These are phyloP conservation scores for Medicago lupulina DNA, from an alignment of 306 rosid genomes.

Conservation along the genomic window DNA sequence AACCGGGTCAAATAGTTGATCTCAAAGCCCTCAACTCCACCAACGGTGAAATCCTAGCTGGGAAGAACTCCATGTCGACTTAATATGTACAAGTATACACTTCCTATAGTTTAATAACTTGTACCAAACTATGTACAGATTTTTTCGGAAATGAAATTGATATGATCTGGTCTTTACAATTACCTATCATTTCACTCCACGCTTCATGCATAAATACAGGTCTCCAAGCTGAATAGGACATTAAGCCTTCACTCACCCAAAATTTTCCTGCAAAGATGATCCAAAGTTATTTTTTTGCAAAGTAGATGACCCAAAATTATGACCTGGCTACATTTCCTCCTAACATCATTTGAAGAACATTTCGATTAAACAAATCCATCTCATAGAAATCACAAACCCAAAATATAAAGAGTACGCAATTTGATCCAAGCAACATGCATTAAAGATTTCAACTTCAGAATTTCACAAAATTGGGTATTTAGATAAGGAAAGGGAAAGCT, in stretches of 20 bases:
- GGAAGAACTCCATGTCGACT: background rate
- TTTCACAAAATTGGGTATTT: background rate
- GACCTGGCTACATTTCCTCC: slow-evolving; percentile 32
- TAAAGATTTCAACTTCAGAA: slow-evolving; percentile 20
- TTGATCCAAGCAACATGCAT: slow-evolving; percentile 37
- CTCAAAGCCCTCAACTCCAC: background rate
- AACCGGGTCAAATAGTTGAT: background rate
- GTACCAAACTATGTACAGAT: slow-evolving; percentile 38
- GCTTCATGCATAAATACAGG: slow-evolving; percentile 30
- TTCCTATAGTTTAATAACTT: slow-evolving; percentile 38
- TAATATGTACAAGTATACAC: slow-evolving; percentile 62
- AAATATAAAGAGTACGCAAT: slow-evolving; percentile 11
- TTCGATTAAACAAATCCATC: slow-evolving; percentile 24
- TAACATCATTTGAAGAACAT: slow-evolving; percentile 21
- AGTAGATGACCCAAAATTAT: background rate
- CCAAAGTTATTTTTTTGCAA: slow-evolving; percentile 14
- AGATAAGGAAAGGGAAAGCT: slow-evolving; percentile 32
- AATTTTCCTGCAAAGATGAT: slow-evolving; percentile 37
- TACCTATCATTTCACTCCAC: slow-evolving; percentile 38
- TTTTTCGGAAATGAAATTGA: slow-evolving; percentile 34
- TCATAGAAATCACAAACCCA: slow-evolving; percentile 38
- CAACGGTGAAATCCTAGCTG: background rate
- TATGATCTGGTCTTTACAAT: slow-evolving; percentile 16
- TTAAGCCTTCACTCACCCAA: slow-evolving; percentile 31
- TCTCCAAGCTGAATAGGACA: slow-evolving; percentile 20